phyloP scores from a whole-genome alignment of 345 rosid species.

The Firmiana major region DNA sequence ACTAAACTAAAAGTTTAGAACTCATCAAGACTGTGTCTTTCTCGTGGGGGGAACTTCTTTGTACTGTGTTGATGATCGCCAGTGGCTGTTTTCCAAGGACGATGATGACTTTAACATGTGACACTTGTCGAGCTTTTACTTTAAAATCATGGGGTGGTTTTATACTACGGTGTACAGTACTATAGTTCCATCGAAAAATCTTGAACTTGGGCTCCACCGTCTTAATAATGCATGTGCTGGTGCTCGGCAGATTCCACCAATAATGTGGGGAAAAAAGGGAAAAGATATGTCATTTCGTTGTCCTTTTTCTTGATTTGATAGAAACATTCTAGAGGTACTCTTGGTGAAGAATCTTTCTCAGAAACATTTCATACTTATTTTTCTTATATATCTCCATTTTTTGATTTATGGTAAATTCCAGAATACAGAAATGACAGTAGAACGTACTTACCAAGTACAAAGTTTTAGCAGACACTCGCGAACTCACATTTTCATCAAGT shows the following conservation, averaged over 20 bases:
- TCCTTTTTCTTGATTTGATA: neutral
- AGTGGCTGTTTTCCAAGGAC: neutral
- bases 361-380: neutral
- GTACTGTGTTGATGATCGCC: neutral
- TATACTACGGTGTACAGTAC: too few relatives aligned
- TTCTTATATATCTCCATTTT: neutral
- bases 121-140: neutral
- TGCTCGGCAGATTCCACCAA: neutral
- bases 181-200: too few relatives aligned
- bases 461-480: neutral
- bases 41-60: constrained; percentile 1
- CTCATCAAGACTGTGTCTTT: neutral
- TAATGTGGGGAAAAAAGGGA: neutral
- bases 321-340: neutral
- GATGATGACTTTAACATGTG: neutral
- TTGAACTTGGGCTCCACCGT: neutral
- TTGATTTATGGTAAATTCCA: neutral
- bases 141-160: neutral
- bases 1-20: neutral
- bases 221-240: neutral
- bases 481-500: too few relatives aligned
- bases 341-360: neutral
- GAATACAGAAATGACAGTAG: neutral
- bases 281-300: neutral
- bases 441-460: neutral